Conservation (phyloP, 1,284 basidiomycete species). For the Mycena sp. region DNA sequence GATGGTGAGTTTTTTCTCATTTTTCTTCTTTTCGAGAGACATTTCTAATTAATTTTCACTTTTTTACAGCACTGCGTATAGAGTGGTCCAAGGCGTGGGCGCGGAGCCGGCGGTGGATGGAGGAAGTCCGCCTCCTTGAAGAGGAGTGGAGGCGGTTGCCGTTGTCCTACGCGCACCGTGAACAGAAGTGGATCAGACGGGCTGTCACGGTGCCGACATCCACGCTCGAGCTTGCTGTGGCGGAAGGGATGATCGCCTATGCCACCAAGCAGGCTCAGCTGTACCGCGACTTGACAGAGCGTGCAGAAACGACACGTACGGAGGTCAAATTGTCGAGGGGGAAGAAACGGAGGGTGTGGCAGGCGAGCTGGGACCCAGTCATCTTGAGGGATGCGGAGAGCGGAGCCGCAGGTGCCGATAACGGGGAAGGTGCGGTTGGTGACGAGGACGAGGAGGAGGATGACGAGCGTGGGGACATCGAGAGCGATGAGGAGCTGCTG, state of each 20-base stretch:
- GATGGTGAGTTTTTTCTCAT: conserved; percentile 1
- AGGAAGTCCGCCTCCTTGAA: conserved; percentile 40
- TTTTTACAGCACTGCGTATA: conserved; percentile 33
- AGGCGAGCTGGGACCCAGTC: too few species aligned
- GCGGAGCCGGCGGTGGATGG: conserved; percentile 37
- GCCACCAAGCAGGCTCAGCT: not conserved
- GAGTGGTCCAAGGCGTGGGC: conserved; percentile 40
- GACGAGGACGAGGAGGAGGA: too few species aligned
- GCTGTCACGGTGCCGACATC: not conserved
- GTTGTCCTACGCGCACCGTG: conserved; percentile 34
- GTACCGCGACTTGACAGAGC: not conserved
- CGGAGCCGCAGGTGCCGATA: too few species aligned
- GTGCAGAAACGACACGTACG: not conserved
- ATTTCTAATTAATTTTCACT: too few species aligned
- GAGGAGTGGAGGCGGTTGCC: conserved; percentile 42
- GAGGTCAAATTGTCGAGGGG: not conserved
- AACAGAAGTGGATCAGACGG: conserved; percentile 30
- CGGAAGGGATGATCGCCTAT: not conserved
- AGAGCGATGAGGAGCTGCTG: too few species aligned
- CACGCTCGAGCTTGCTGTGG: not conserved
- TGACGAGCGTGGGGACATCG: too few species aligned
- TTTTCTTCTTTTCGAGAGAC: not conserved
- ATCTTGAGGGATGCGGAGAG: too few species aligned
- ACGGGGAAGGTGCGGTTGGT: too few species aligned
- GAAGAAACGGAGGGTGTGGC: not conserved